Evolutionary conservation across 495 filamentous ascomycete species (phyloP).

Genomic region (Corynascus novoguineensis): DNA sequence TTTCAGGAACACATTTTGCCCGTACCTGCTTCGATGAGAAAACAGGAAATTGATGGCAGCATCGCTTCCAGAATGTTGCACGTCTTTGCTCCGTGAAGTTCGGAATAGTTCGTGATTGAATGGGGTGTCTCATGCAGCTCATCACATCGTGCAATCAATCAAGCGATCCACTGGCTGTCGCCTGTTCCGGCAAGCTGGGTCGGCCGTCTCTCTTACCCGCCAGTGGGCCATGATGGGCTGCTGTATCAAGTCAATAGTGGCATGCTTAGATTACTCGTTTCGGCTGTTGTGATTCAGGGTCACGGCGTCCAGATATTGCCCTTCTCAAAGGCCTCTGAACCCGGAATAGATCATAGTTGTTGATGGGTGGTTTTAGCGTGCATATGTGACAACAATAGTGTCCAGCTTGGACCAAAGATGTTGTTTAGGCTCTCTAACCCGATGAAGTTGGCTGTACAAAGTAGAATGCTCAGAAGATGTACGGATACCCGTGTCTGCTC

Average conservation of each 20-base stretch:
- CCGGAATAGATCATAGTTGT: too few relatives aligned
- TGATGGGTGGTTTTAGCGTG: too few relatives aligned
- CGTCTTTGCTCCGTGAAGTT: neutral
- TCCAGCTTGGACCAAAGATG: too few relatives aligned
- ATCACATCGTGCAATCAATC: neutral
- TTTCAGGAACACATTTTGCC: too few relatives aligned
- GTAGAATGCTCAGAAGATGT: neutral
- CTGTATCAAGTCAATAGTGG: slow-evolving; percentile 2
- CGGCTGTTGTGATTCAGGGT: neutral
- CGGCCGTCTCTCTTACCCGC: slow-evolving; percentile 11
- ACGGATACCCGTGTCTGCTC: neutral
- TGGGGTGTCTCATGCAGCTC: neutral
- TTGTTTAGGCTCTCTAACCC: neutral
- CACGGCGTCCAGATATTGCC: neutral
- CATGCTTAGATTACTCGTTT: neutral
- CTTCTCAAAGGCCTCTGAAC: neutral
- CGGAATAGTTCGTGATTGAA: too few relatives aligned
- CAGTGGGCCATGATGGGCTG: neutral
- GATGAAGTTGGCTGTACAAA: neutral
- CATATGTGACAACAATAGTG: too few relatives aligned
- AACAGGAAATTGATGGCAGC: neutral
- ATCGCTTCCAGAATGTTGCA: neutral
- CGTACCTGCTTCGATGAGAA: slow-evolving; percentile 3
- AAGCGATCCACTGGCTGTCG: neutral
- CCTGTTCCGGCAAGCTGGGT: slow-evolving; percentile 7